Conservation (phyloP, 2,329 filamentous ascomycete species). For the Fusarium robinianum region DNA sequence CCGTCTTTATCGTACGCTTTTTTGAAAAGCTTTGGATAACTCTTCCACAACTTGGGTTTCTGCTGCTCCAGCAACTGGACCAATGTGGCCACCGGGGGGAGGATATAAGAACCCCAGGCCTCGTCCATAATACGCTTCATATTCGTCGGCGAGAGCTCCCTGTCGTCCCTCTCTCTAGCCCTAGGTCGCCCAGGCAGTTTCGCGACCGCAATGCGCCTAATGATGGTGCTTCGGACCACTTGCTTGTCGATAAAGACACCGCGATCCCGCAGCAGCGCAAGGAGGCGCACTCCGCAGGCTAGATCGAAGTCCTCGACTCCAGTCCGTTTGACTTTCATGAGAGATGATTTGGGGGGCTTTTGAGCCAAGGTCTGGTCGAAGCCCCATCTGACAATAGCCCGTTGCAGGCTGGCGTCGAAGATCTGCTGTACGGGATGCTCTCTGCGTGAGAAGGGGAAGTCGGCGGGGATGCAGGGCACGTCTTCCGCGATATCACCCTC, state of each 20-base stretch:
- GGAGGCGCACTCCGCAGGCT: slow-evolving; percentile 44
- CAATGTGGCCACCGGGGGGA: slow-evolving; percentile 33
- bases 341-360: slow-evolving; percentile 18
- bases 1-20: slow-evolving; percentile 34
- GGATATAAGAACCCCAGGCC: slow-evolving; percentile 42
- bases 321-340: slow-evolving; percentile 11
- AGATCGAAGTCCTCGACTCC: slow-evolving; percentile 39
- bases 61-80: slow-evolving; percentile 36
- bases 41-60: slow-evolving; percentile 39
- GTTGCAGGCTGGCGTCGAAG: slow-evolving; percentile 48
- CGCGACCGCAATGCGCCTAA: slow-evolving; percentile 39
- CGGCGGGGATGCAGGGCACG: slow-evolving; percentile 40
- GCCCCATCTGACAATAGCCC: slow-evolving; percentile 50
- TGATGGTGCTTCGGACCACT: slow-evolving; percentile 36
- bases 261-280: slow-evolving; percentile 42
- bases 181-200: slow-evolving; percentile 36
- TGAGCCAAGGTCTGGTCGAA: slow-evolving; percentile 46
- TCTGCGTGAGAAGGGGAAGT: slow-evolving; percentile 47
- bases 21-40: slow-evolving; percentile 37
- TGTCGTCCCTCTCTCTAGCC: slow-evolving; percentile 38
- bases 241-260: slow-evolving; percentile 44
- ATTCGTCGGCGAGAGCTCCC: slow-evolving; percentile 39
- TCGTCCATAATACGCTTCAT: slow-evolving; percentile 41
- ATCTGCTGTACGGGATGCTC: slow-evolving; percentile 54
- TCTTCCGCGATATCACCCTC: not conserved